Evolutionary conservation across 108 stramenopile species (phyloP).

Genomic region (Epithemia pelagica): DNA sequence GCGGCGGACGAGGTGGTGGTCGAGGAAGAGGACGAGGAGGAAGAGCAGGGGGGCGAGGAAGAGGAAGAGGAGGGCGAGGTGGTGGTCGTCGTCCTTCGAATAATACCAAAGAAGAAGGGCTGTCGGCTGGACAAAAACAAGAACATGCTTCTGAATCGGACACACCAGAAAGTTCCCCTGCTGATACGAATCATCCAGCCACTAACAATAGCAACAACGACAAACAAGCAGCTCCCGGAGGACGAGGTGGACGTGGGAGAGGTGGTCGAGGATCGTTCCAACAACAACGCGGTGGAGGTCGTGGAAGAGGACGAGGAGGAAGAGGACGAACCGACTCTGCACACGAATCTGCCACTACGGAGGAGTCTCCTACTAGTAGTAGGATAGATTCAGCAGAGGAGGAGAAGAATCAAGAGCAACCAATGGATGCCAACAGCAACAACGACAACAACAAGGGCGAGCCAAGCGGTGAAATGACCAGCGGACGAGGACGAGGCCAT

Average conservation of each 20-base stretch:
- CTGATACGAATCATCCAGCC: background rate
- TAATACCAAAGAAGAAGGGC: background rate
- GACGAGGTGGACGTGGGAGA: conserved; percentile 2
- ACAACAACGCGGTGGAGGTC: background rate
- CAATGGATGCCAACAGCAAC: conserved; percentile 5
- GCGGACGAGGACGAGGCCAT: conserved; percentile 7
- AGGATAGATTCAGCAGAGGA: background rate
- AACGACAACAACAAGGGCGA: conserved; percentile 12
- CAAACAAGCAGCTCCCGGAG: background rate
- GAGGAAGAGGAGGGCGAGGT: background rate
- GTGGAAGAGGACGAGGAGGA: conserved; percentile 7
- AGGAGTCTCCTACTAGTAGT: background rate
- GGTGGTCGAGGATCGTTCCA: conserved; percentile 9
- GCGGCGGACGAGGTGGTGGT: conserved; percentile 5
- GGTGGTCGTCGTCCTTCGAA: background rate
- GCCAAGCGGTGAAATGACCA: background rate
- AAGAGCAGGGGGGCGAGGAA: background rate
- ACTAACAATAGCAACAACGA: conserved; percentile 9
- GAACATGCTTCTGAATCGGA: no score
- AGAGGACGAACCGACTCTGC: background rate
- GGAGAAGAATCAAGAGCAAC: conserved; percentile 1
- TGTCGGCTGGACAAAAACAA: background rate
- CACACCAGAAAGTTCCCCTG: background rate
- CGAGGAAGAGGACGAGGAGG: background rate
- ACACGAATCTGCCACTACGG: background rate